Conservation (phyloP, 495 filamentous ascomycete species). For the Cudoniella acicularis region DNA sequence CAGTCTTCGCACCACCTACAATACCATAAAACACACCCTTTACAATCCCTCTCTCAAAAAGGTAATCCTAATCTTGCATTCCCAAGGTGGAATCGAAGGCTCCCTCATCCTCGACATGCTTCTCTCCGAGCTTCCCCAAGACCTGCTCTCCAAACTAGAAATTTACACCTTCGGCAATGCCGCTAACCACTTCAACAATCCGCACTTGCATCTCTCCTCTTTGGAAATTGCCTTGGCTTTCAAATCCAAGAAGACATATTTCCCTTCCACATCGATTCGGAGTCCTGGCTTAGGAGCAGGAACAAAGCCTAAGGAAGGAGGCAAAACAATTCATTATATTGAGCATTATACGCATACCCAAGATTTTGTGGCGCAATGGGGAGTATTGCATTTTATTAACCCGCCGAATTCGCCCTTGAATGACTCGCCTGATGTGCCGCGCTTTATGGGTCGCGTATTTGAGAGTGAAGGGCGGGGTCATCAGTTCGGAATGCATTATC, state of each 20-base stretch:
- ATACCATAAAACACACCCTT: conserved; percentile 55
- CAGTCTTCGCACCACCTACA: conserved; percentile 57
- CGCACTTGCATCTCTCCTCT: conserved; percentile 40
- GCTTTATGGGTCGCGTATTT: conserved; percentile 76
- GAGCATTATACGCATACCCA: conserved; percentile 80
- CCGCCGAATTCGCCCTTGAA: conserved; percentile 21
- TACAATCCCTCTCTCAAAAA: conserved; percentile 59
- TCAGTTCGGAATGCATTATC: conserved; percentile 75
- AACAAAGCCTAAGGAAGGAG: too few relatives aligned
- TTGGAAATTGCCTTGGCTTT: conserved; percentile 19
- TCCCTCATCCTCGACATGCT: conserved; percentile 76
- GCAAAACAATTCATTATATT: conserved; percentile 62
- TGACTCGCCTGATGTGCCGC: conserved; percentile 25
- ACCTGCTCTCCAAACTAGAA: conserved; percentile 65
- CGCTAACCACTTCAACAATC: conserved; percentile 88
- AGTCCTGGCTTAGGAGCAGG: too few relatives aligned
- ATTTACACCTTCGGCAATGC: conserved; percentile 85
- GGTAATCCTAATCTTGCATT: conserved; percentile 75
- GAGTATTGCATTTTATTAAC: conserved; percentile 64
- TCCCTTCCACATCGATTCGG: too few relatives aligned
- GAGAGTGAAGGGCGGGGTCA: conserved; percentile 65
- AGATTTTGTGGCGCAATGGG: conserved; percentile 75
- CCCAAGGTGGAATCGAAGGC: conserved; percentile 77
- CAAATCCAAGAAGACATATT: conserved; percentile 7
- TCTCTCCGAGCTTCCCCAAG: conserved; percentile 67